phyloP scores from a whole-genome alignment of 352 stramenopile genomes.

The Phytophthora quininea region DNA sequence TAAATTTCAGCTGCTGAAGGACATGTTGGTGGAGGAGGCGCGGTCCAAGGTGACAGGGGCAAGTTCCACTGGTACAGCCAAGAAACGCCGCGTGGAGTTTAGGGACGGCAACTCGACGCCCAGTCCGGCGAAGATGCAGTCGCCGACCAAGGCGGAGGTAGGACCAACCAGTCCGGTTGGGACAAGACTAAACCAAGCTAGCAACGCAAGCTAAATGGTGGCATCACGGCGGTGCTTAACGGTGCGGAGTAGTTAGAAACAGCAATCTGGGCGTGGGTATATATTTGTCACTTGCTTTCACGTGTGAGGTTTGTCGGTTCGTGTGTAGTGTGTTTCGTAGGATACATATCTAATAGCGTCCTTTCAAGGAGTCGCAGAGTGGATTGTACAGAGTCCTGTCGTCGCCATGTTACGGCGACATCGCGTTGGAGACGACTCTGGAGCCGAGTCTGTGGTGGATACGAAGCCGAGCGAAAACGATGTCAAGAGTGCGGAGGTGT shows the following conservation, averaged over 20 bases:
- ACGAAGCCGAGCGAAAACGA: conserved; percentile 24
- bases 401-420: conserved; percentile 41
- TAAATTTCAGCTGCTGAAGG: conserved; percentile 78
- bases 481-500: conserved; percentile 39
- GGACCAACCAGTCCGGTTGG: conserved; percentile 1
- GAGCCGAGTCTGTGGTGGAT: conserved; percentile 15
- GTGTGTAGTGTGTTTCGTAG: not conserved
- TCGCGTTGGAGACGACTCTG: conserved; percentile 28
- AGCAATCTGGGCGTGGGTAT: not conserved
- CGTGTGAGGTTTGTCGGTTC: not conserved
- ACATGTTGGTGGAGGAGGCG: conserved; percentile 72
- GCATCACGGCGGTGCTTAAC: not conserved
- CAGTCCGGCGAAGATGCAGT: conserved; percentile 31
- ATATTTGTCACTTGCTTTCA: conserved; percentile 2
- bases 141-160: conserved; percentile 8
- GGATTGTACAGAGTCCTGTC: not conserved
- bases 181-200: not conserved
- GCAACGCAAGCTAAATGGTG: not conserved
- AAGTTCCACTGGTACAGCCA: not conserved
- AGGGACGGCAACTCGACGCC: conserved; percentile 17
- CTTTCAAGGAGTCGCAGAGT: not conserved
- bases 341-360: not conserved
- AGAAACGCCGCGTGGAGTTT: conserved; percentile 50
- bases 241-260: not conserved
- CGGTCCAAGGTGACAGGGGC: conserved; percentile 47